These are phyloP conservation scores for Tolypocladium ophioglossoides DNA, from an alignment of 2,329 filamentous ascomycete genomes.

Conservation along the genomic window DNA sequence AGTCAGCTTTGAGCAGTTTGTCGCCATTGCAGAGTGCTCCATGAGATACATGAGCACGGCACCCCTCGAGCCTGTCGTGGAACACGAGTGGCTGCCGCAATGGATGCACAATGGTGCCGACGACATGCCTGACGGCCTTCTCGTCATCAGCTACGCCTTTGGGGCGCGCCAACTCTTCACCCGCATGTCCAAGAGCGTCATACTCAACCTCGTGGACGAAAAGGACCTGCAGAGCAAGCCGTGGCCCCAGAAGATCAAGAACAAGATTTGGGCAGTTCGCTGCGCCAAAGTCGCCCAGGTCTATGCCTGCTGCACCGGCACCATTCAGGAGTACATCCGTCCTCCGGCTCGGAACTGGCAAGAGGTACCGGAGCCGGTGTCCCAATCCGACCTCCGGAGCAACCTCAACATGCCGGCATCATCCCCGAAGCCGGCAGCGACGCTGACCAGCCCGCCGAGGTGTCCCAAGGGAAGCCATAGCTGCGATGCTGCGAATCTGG, in stretches of 20 bases:
- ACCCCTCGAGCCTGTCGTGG: conserved; percentile 38
- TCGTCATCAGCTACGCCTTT: conserved; percentile 43
- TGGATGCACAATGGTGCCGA: conserved; percentile 38
- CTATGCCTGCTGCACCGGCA: conserved; percentile 30
- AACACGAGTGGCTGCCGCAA: conserved; percentile 39
- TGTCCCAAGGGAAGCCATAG: conserved; percentile 38
- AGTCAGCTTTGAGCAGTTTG: conserved; percentile 36
- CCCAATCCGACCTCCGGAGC: conserved; percentile 10
- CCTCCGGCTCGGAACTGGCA: conserved; percentile 12
- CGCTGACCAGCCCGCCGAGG: conserved; percentile 28
- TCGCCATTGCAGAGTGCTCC: conserved; percentile 40
- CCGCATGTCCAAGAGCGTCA: conserved; percentile 36
- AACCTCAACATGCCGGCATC: conserved; percentile 8
- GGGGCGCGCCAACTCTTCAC: conserved; percentile 37
- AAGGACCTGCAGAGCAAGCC: conserved; percentile 29
- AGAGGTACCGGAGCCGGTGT: conserved; percentile 7
- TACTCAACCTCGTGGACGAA: conserved; percentile 34
- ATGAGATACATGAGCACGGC: conserved; percentile 40
- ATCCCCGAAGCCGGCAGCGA: conserved; percentile 6
- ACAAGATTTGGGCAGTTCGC: conserved; percentile 37
- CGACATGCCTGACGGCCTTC: conserved; percentile 37
- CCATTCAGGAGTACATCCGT: conserved; percentile 35
- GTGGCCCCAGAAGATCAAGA: conserved; percentile 36
- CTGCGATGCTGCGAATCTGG: conserved; percentile 42
- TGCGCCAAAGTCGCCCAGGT: conserved; percentile 40